Percentiles rank a stretch among this genome's conserved stretches.
phyloP scores from a whole-genome alignment of 176 grass and related monocot species.

The Paspalum notatum region DNA sequence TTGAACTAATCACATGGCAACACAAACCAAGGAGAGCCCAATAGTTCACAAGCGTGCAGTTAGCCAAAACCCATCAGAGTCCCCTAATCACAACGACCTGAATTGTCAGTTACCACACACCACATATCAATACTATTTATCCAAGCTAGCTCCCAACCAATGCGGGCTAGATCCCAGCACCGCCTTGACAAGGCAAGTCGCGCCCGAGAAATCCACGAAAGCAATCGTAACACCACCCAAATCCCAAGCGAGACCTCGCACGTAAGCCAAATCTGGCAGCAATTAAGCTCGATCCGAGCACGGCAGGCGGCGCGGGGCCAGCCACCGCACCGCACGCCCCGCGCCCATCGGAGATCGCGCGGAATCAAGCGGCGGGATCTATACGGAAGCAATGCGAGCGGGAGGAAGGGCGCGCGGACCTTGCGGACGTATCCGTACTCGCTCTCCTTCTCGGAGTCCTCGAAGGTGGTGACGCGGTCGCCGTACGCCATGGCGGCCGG shows the following conservation, averaged over 20 bases:
- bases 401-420: constrained; percentile 33
- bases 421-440: constrained; percentile 95
- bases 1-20: not conserved
- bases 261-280: constrained; percentile 6
- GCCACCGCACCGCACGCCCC: not conserved
- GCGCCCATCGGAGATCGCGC: constrained; percentile 33
- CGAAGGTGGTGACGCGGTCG: constrained; percentile 85
- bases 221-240: constrained; percentile 7
- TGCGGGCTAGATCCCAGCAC: constrained; percentile 24
- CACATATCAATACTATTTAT: not conserved
- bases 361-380: constrained; percentile 34
- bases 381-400: constrained; percentile 31
- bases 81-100: not conserved
- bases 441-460: constrained; percentile 96
- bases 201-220: constrained; percentile 19
- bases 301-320: no score
- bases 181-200: not conserved
- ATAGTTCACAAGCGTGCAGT: not conserved
- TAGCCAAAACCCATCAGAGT: not conserved
- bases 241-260: constrained; percentile 8
- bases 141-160: not conserved
- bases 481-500: constrained; percentile 59
- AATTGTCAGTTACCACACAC: not conserved
- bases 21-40: not conserved
- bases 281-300: constrained; percentile 40